Evolutionary conservation across 768 basidiomycete species (phyloP), one percentile per base, ranked within the genome.

Genomic region (Kwoniella pini): DNA sequence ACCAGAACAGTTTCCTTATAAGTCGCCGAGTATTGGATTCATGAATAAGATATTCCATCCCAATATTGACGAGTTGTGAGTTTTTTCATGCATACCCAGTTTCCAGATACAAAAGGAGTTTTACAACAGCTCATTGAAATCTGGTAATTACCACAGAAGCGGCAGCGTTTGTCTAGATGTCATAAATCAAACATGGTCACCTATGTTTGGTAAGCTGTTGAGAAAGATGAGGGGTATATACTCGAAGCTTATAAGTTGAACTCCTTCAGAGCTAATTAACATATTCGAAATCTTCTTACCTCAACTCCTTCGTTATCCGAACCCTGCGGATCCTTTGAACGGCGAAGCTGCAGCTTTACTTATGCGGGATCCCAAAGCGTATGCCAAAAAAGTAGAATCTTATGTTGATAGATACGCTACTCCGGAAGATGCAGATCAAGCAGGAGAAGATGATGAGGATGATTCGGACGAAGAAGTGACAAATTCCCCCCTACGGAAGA

Each of bases 11-110:
- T 99, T 98, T 76, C 96, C 96, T 1, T 99, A 88, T 86, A 98
- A 98, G 80, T 95, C 91, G 27, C 96, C 96, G 4, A 93, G 91
- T 76, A 99, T 99, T 68, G 96, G 96, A 1, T 99, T 99, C 81
- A 94, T 96, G 91, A 99, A 99, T 85, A 97, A 97, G 88, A 97
- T 99, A 79, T 98, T 96, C 77, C 96, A 98, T 72, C 96, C 96
- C 19, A 99, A 99, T 76, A 99, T 99, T 74, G 96, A 99, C 80
- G 96, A 99, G 80, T 82, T 96, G 89, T 97, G 78, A 75, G 91
- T 82, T 19, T 10, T n/a, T 24, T 38, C 24, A 31, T 45, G 27
- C 39, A 43, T 27, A 28, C 52, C n/a, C 26, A 36, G 21, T 6
- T 39, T 6, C 4, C n/a, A n/a, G n/a, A n/a, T n/a, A n/a, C n/a